Evolutionary conservation across 495 filamentous ascomycete genomes (phyloP).

Genomic region (Penicillium subrubescens): DNA sequence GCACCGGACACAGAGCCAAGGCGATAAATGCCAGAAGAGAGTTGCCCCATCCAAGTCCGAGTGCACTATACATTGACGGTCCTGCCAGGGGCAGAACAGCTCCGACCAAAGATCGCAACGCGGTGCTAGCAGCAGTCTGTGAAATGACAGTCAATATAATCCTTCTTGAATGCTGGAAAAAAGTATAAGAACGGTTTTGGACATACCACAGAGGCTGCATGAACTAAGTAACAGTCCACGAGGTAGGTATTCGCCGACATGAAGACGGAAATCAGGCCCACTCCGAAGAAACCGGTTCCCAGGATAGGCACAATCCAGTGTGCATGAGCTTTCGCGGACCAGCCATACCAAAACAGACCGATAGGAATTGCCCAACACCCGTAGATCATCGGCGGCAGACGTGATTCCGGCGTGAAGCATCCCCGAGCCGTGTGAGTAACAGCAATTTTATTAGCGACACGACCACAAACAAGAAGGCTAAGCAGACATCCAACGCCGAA

Average conservation of each 20-base stretch:
- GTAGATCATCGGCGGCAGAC: conserved; percentile 56
- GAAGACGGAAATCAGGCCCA: conserved; percentile 57
- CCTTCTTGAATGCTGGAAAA: neutral
- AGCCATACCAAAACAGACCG: conserved; percentile 73
- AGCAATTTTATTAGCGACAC: conserved; percentile 36
- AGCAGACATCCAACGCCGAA: conserved; percentile 53
- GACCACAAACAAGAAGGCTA: conserved; percentile 40
- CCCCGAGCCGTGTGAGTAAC: conserved; percentile 12
- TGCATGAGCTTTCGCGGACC: conserved; percentile 54
- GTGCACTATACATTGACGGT: conserved; percentile 41
- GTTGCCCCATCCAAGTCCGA: conserved; percentile 50
- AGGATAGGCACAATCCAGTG: conserved; percentile 71
- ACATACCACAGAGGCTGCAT: conserved; percentile 55
- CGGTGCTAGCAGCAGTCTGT: conserved; percentile 58
- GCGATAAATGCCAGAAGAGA: conserved; percentile 51
- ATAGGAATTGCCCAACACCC: conserved; percentile 59
- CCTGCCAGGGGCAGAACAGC: conserved; percentile 54
- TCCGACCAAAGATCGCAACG: conserved; percentile 61
- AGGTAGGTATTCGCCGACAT: conserved; percentile 65
- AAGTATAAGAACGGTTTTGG: conserved; percentile 29
- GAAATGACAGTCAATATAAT: neutral
- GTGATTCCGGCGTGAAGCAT: conserved; percentile 32
- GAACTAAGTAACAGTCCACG: conserved; percentile 66
- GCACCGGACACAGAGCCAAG: conserved; percentile 30
- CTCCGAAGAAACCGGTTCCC: conserved; percentile 65